Evolutionary conservation across 306 rosid species (phyloP), one percentile per base, ranked within the genome.

Genomic region (Cicer arietinum): DNA sequence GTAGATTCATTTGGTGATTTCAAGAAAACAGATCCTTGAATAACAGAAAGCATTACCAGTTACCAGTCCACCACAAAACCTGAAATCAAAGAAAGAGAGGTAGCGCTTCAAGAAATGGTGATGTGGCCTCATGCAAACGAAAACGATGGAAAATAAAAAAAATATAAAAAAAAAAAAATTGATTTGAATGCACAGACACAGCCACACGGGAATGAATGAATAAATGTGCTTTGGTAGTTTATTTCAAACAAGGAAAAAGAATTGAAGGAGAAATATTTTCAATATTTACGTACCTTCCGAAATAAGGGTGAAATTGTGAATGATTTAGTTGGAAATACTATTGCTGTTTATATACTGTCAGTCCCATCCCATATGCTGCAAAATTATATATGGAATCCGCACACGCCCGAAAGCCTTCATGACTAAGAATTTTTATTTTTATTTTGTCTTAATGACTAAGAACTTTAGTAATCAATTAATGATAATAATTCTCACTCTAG

Each of bases 171-270:
- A 44, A 58, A 62, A 57, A 64, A 16, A 7, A 65, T 10, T 43
- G 30, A 6, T 45, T 69, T 7, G 57, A 20, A 42, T 25, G 50
- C 47, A 25, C 41, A 30, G 9, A 64, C 2, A 18, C 37, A 30
- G 37, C 37, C 37, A 30, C 6, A 30, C 16, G 59, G 20, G 76
- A 68, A 63, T 8, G 20, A 47, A 2, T 25, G 39, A 37, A 3
- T 45, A 47, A 75, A 63, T 44, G 43, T 66, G 69, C 62, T 70
- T 48, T 63, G 3, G 30, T 25, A 4, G 35, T 4, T 25, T 25
- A 25, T 71, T 42, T 50, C 30, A 5, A 48, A n/a, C 56, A 67
- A 78, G 79, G 70, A 51, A 75, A 79, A 8, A 17, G 11, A 71
- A 11, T 60, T 18, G 37, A 30, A 30, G 37, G 11, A 37, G 22